Evolutionary conservation across 2,329 filamentous ascomycete species (phyloP).

Genomic region (Aphanoascus verrucosus): DNA sequence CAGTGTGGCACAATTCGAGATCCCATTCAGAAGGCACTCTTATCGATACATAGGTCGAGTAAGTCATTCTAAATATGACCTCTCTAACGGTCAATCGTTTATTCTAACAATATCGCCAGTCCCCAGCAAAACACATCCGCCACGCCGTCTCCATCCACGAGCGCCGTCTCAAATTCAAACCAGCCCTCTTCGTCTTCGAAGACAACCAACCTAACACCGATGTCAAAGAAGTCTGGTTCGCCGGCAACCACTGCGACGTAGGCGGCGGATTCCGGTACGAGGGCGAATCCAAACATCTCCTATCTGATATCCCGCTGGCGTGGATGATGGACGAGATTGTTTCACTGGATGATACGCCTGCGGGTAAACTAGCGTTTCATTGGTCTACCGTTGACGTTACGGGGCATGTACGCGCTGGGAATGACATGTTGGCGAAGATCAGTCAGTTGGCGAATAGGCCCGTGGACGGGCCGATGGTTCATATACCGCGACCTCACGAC

Average conservation of each 20-base stretch:
- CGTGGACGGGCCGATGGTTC: background rate
- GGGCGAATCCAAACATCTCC: conserved; percentile 20
- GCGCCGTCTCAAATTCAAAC: conserved; percentile 46
- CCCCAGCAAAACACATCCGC: conserved; percentile 39
- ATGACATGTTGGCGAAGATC: conserved; percentile 8
- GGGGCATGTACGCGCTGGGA: conserved; percentile 14
- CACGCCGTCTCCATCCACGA: conserved; percentile 47
- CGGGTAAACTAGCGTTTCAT: conserved; percentile 20
- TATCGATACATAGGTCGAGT: conserved; percentile 29
- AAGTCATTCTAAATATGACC: conserved; percentile 14
- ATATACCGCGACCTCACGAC: conserved; percentile 24
- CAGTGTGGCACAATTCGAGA: conserved; percentile 33
- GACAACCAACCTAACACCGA: conserved; percentile 27
- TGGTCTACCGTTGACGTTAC: conserved; percentile 15
- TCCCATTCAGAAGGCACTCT: conserved; percentile 31
- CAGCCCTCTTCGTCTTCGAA: conserved; percentile 34
- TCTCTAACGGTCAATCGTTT: background rate
- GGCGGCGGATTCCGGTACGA: conserved; percentile 43
- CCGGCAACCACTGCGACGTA: conserved; percentile 45
- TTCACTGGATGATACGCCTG: conserved; percentile 17
- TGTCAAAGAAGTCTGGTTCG: conserved; percentile 47
- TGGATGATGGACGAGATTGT: conserved; percentile 45
- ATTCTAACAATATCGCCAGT: conserved; percentile 12
- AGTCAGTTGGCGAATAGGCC: background rate
- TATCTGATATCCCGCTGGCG: conserved; percentile 43